Evolutionary conservation across 1,284 basidiomycete species (phyloP), one percentile per base, ranked within the genome.

Genomic region (Pyrrhoderma lamaoense): DNA sequence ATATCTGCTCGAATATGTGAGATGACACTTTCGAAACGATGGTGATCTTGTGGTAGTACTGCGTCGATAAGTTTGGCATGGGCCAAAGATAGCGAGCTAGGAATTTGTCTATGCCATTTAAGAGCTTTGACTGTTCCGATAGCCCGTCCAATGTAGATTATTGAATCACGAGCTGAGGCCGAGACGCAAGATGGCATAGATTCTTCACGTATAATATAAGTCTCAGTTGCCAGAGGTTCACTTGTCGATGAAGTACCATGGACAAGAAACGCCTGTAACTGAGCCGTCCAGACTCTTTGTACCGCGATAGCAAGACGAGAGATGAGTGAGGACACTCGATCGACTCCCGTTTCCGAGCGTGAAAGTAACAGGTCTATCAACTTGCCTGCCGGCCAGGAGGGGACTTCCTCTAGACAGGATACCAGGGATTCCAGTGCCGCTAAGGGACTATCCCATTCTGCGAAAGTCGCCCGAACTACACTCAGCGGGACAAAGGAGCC

Each of bases 81-180:
- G 16, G 79, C 75, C 19, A 77, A 65, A 2, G 82, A 76, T 47
- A 89, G 66, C 47, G 70, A 70, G 42, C 78, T 73, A 2, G 90
- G 89, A 35, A 90, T 75, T 59, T 86, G 83, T 56, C 76, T 79
- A 57, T 83, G 78, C 82, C 82, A 83, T 62, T 80, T 84, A n/a
- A 87, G 85, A 42, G 78, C 72, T 61, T 84, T 85, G 18, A 94
- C 82, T 1, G 87, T 93, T 2, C 84, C 83, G 27, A 94, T 82
- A 2, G 93, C 92, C 27, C 90, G 77, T 0, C 92, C 93, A 34
- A 94, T 79, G 62, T 94, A 94, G 1, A 81, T 69, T 51, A 95
- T 90, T 5, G 89, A 90, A 52, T 91, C 87, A 53, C 77, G 76
- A 3, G 88, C 81, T 44, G 82, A 77, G 1, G 67, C 59, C 1